Base-by-base conservation (phyloP, 129 eudicot genomes). In the Flaveria linearis region DNA sequence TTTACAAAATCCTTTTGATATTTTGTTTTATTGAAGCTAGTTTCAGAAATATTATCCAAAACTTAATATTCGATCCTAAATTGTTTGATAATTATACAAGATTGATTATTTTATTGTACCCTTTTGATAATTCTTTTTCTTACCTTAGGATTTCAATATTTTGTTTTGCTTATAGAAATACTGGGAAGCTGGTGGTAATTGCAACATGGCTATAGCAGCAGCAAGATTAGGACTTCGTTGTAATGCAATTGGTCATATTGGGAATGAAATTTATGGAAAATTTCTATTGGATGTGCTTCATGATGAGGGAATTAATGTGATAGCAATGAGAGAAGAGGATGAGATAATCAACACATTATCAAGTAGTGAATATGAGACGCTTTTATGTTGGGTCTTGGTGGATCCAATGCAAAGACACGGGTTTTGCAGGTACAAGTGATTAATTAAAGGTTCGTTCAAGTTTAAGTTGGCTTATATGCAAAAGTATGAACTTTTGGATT, bases 161-260 rank as follows among this genome's bases (percentile, higher is more conserved):
- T 86, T 52, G 25, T 56, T 81, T 72, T 83, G 53, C 17, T 83
- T 70, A 68, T 74, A 94, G 99, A 69, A 77, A 84, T 85, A 75
- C 75, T 94, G 99, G 99, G 99, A 95, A 88, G 99, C 99, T 56
- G 99, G 99, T 76, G 99, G 99, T 25, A 90, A 89, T 81, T 89
- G 96, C 88, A 95, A 91, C 79, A 87, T 90, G 89, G 97, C 92
- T 75, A 94, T 94, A 87, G 99, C 99, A 58, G 96, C 97, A 79
- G 92, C 99, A 36, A 89, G 99, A 72, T 81, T 95, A 68, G 97
- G 99, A 43, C 96, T 95, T 72, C 81, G 78, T 8, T 92, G 96
- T 64, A 71, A 75, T 33, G 73, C 86, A 5, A 80, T 95, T 71
- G 97, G 97, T 78, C 96, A 91, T 77, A 87, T 95, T n/a, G 99